Evolutionary conservation across 441 rosid genomes (phyloP).

Genomic region (Metrosideros polymorpha): DNA sequence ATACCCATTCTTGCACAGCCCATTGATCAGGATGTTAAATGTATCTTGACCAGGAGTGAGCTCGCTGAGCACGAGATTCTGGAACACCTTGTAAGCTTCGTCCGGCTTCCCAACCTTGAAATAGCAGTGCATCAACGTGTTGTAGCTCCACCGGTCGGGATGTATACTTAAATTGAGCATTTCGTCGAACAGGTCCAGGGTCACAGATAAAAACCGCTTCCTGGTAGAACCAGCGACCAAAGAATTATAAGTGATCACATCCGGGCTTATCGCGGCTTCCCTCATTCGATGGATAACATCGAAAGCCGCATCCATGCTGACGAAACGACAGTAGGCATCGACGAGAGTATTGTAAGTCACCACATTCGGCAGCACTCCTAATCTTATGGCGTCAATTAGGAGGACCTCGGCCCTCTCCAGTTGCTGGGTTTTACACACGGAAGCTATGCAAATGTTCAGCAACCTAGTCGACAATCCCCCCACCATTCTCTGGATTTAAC

Average conservation of each 20-base stretch:
- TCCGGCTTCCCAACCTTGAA: slow-evolving; percentile 58
- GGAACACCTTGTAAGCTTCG: slow-evolving; percentile 45
- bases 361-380: slow-evolving; percentile 71
- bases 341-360: slow-evolving; percentile 65
- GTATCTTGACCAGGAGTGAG: slow-evolving; percentile 37
- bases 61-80: slow-evolving; percentile 23
- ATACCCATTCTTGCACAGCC: slow-evolving; percentile 62
- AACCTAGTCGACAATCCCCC: slow-evolving; percentile 41
- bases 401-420: slow-evolving; percentile 54
- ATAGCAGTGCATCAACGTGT: slow-evolving; percentile 67
- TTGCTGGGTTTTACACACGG: slow-evolving; percentile 46
- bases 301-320: slow-evolving; percentile 51
- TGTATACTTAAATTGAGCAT: slow-evolving; percentile 43
- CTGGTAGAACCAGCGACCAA: slow-evolving; percentile 55
- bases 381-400: slow-evolving; percentile 51
- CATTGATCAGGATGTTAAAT: slow-evolving; percentile 61
- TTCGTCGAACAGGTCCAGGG: slow-evolving; percentile 64
- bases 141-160: slow-evolving; percentile 76
- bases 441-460: slow-evolving; percentile 45
- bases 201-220: slow-evolving; percentile 19
- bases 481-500: slow-evolving; percentile 20
- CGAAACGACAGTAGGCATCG: slow-evolving; percentile 49
- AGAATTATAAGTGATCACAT: slow-evolving; percentile 56
- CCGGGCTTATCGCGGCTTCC: slow-evolving; percentile 52
- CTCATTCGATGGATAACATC: slow-evolving; percentile 47